Conservation (phyloP, 495 filamentous ascomycete genomes). For the Penicillium coprophilum region DNA sequence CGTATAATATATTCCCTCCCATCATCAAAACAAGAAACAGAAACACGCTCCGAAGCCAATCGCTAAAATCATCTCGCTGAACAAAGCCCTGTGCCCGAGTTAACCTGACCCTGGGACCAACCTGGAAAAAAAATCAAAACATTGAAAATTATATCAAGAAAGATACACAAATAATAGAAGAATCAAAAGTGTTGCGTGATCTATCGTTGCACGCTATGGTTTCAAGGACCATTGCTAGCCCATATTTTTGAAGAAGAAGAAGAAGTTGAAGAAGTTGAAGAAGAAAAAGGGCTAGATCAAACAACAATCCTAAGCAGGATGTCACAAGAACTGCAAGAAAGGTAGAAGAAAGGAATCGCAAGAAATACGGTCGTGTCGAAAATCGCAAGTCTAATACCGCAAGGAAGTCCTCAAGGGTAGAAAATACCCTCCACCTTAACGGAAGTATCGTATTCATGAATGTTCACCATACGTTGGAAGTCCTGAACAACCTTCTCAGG, state of each 20-base stretch:
- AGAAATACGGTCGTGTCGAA: conserved; percentile 6
- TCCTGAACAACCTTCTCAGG: conserved; percentile 87
- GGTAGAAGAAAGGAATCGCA: conserved; percentile 16
- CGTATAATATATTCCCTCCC: conserved; percentile 2
- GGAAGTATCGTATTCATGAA: conserved; percentile 48
- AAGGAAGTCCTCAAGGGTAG: conserved; percentile 13
- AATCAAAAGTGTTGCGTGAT: conserved; percentile 10
- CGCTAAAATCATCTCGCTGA: conserved; percentile 15
- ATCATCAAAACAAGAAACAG: conserved; percentile 7
- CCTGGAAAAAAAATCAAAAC: background rate
- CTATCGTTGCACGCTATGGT: conserved; percentile 15
- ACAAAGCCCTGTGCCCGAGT: conserved; percentile 3
- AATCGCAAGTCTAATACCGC: background rate
- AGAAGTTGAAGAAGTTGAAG: background rate
- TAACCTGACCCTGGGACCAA: background rate
- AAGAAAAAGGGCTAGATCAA: background rate
- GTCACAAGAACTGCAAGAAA: conserved; percentile 14
- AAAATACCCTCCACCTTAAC: conserved; percentile 38
- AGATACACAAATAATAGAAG: conserved; percentile 3
- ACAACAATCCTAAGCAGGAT: background rate
- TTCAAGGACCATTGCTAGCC: conserved; percentile 14
- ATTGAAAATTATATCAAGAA: background rate
- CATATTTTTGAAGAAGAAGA: conserved; percentile 6
- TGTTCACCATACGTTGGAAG: conserved; percentile 85
- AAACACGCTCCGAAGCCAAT: conserved; percentile 12